Percentiles rank a stretch among this genome's conserved stretches.
These are phyloP conservation scores for Trametes meyenii DNA, from an alignment of 768 basidiomycete species.

Conservation along the genomic window DNA sequence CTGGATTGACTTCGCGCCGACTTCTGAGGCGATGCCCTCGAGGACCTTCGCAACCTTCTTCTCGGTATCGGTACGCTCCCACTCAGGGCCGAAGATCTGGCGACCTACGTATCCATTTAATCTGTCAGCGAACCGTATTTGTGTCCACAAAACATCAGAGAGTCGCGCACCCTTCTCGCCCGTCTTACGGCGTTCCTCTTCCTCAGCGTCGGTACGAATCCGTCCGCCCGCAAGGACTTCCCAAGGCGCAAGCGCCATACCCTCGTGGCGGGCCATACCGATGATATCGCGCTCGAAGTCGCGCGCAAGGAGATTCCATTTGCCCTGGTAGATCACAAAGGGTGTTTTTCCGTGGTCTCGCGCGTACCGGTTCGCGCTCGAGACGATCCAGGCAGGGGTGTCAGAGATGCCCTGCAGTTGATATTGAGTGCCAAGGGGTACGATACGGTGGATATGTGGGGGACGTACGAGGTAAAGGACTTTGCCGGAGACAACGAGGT, in stretches of 20 bases:
- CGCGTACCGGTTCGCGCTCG: slow-evolving; percentile 44
- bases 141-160: neutral
- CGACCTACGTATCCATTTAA: slow-evolving; percentile 35
- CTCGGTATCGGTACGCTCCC: slow-evolving; percentile 53
- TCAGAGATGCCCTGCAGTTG: slow-evolving; percentile 31
- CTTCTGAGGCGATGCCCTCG: slow-evolving; percentile 52
- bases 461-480: slow-evolving; percentile 43
- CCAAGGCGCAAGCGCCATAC: slow-evolving; percentile 45
- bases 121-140: neutral
- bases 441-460: neutral
- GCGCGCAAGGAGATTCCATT: slow-evolving; percentile 36
- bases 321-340: slow-evolving; percentile 48
- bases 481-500: slow-evolving; percentile 44
- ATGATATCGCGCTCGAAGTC: slow-evolving; percentile 50
- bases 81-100: slow-evolving; percentile 32
- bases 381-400: slow-evolving; percentile 42
- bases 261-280: slow-evolving; percentile 33
- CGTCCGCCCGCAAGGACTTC: slow-evolving; percentile 44
- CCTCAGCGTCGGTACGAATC: slow-evolving; percentile 44
- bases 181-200: slow-evolving; percentile 32
- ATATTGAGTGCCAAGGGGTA: too few species aligned
- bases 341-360: slow-evolving; percentile 41
- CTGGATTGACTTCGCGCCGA: slow-evolving; percentile 50
- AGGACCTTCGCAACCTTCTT: slow-evolving; percentile 45
- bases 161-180: slow-evolving; percentile 40